A percentile compares a stretch with the other conserved stretches of the same genome.
Conservation (phyloP, 1,284 basidiomycete genomes). For the Ustilago vetiveriae region DNA sequence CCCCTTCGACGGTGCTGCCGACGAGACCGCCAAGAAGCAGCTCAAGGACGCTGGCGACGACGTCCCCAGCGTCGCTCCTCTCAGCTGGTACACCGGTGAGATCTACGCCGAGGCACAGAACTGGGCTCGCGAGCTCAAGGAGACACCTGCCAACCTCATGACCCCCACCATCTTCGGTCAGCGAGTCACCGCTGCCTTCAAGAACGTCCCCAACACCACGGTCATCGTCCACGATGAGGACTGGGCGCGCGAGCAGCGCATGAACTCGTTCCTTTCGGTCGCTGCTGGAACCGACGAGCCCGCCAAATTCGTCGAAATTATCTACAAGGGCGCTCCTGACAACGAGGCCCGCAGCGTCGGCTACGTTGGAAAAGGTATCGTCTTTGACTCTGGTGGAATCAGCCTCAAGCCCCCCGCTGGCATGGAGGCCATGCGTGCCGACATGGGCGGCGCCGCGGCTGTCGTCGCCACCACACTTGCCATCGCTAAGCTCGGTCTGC, state of each 20-base stretch:
- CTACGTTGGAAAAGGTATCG: slow-evolving; percentile 80
- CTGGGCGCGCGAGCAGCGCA: slow-evolving; percentile 85
- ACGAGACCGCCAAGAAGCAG: slow-evolving; percentile 54
- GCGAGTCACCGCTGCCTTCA: slow-evolving; percentile 76
- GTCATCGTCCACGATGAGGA: slow-evolving; percentile 80
- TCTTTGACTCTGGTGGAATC: slow-evolving; percentile 82
- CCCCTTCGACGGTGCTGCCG: slow-evolving; percentile 46
- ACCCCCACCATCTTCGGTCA: slow-evolving; percentile 75
- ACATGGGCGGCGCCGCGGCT: slow-evolving; percentile 74
- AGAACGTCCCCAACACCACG: slow-evolving; percentile 76
- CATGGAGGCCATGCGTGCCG: slow-evolving; percentile 71
- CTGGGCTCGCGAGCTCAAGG: slow-evolving; percentile 83
- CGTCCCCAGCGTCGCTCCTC: slow-evolving; percentile 51
- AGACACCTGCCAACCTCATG: slow-evolving; percentile 79
- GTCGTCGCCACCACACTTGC: slow-evolving; percentile 79
- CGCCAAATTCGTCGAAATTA: slow-evolving; percentile 85
- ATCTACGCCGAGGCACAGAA: slow-evolving; percentile 84
- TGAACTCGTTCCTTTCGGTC: slow-evolving; percentile 89
- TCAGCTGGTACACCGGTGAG: slow-evolving; percentile 64
- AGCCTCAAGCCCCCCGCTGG: slow-evolving; percentile 78
- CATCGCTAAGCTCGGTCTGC: slow-evolving; percentile 81
- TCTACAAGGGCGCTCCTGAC: slow-evolving; percentile 79
- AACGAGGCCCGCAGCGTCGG: slow-evolving; percentile 74
- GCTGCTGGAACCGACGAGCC: slow-evolving; percentile 83
- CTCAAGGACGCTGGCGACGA: slow-evolving; percentile 59